These are phyloP conservation scores for Santalum album DNA, from an alignment of 164 flowering plant genomes.

Conservation along the genomic window DNA sequence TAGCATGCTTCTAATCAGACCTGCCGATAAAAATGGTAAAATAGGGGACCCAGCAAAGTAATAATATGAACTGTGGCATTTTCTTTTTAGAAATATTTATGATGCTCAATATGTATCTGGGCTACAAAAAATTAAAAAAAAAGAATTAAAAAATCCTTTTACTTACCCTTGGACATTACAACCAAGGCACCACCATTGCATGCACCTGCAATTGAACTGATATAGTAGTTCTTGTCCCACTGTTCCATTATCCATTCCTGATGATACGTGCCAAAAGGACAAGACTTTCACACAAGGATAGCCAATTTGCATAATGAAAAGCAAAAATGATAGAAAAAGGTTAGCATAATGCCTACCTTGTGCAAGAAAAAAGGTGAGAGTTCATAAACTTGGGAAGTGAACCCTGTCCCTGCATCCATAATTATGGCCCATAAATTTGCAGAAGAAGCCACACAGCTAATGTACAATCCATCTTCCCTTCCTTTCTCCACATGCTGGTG, in stretches of 20 bases:
- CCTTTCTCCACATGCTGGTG: conserved; percentile 46
- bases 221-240: conserved; percentile 53
- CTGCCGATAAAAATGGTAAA: too few species aligned
- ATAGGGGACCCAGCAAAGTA: too few species aligned
- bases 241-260: conserved; percentile 60
- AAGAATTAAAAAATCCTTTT: background rate
- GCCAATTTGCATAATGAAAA: background rate
- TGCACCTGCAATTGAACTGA: conserved; percentile 50
- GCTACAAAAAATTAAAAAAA: background rate
- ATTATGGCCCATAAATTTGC: conserved; percentile 49
- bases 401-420: conserved; percentile 60
- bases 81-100: too few species aligned
- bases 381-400: conserved; percentile 45
- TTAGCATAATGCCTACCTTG: conserved; percentile 25
- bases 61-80: too few species aligned
- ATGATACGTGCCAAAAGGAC: background rate
- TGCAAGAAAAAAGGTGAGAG: conserved; percentile 34
- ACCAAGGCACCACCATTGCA: conserved; percentile 45
- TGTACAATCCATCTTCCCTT: conserved; percentile 40
- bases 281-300: background rate
- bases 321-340: conserved; percentile 1
- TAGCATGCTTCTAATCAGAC: too few species aligned
- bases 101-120: too few species aligned
- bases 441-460: conserved; percentile 45
- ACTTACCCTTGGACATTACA: conserved; percentile 54